Evolutionary conservation across 176 grass and related monocot genomes (phyloP).

Genomic region (Juncus effusus): DNA sequence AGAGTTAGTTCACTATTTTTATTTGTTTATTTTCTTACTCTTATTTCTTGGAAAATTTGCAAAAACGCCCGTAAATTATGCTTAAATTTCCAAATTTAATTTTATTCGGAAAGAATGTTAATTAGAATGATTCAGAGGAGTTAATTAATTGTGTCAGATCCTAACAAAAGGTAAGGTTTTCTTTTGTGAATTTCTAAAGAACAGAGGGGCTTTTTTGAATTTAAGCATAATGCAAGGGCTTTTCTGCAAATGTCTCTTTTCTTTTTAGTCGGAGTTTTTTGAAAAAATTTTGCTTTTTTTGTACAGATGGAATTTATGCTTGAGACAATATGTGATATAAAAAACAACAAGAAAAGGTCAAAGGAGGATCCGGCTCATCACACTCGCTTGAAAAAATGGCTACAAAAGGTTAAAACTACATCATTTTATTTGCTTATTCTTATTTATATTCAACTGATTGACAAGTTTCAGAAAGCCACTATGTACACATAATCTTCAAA

Average conservation of each 20-base stretch:
- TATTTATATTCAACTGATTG: too few species aligned
- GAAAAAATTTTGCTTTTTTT: constrained; percentile 31
- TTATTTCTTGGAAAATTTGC: not conserved
- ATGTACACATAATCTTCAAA: too few species aligned
- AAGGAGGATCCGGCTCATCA: constrained; percentile 79
- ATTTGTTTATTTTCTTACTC: constrained; percentile 3
- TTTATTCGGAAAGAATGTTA: too few species aligned
- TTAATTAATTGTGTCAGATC: too few species aligned
- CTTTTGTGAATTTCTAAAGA: too few species aligned
- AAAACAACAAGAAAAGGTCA: constrained; percentile 85
- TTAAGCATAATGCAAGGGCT: too few species aligned
- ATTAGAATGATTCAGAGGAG: too few species aligned
- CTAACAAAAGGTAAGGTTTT: too few species aligned
- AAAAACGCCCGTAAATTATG: not conserved
- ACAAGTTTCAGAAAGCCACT: too few species aligned
- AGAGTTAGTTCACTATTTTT: constrained; percentile 54
- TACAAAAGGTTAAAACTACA: constrained; percentile 65
- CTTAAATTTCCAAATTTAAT: too few species aligned
- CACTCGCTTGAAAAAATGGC: constrained; percentile 80
- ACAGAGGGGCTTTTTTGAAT: too few species aligned
- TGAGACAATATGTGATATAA: constrained; percentile 87
- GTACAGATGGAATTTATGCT: constrained; percentile 96
- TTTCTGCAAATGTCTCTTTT: not conserved
- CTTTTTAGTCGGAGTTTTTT: constrained; percentile 10
- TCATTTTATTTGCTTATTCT: too few species aligned